Evolutionary conservation across 2,329 filamentous ascomycete genomes (phyloP).

Genomic region (Ophiostoma ulmi): DNA sequence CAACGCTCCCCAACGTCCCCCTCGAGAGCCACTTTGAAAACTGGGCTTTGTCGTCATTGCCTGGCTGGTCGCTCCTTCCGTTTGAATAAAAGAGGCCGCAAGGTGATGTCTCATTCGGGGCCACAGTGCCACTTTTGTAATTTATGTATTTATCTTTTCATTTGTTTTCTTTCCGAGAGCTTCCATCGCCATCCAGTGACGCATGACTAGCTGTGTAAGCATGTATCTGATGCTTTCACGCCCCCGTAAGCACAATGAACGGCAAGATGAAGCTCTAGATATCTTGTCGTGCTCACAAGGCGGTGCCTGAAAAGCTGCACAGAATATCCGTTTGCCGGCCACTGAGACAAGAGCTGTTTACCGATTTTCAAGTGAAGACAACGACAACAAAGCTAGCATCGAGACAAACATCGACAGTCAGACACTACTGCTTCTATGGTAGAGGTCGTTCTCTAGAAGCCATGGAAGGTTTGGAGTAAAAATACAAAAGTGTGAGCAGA

Average conservation of each 20-base stretch:
- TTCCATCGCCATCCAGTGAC: not conserved
- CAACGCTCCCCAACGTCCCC: not conserved
- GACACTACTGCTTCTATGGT: not conserved
- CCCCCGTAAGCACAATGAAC: not conserved
- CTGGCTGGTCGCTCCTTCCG: constrained; percentile 3
- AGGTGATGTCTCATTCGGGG: not conserved
- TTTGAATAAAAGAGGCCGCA: not conserved
- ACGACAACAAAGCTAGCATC: not conserved
- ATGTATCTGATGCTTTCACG: not conserved
- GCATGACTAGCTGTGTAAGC: not conserved
- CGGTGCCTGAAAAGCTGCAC: not conserved
- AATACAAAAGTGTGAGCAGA: not conserved
- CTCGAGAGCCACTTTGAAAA: not conserved
- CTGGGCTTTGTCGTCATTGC: not conserved
- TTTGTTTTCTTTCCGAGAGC: not conserved
- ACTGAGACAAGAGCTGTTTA: not conserved
- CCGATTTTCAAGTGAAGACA: not conserved
- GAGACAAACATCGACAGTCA: not conserved
- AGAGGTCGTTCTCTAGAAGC: not conserved
- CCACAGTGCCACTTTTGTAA: not conserved
- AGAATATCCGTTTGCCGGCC: not conserved
- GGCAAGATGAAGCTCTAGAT: not conserved
- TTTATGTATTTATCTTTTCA: not conserved
- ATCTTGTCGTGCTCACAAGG: not conserved
- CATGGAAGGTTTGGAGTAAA: not conserved